Percentiles rank a stretch among this genome's conserved stretches.
These are phyloP conservation scores for Zymoseptoria pseudotritici DNA, from an alignment of 2,329 filamentous ascomycete species.

Conservation along the genomic window DNA sequence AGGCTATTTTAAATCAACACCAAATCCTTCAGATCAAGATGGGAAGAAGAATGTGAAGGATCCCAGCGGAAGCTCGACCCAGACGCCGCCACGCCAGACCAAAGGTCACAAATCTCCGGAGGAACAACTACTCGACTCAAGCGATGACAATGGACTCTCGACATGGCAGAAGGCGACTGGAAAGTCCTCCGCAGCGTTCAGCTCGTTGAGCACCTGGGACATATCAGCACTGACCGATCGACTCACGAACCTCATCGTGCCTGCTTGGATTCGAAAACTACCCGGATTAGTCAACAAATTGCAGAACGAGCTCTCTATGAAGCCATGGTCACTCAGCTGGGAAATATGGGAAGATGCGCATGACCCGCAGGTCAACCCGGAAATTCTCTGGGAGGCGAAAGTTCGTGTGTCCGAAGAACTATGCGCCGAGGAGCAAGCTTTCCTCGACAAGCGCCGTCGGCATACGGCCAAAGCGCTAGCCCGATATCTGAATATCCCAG, in stretches of 20 bases:
- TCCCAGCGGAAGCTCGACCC: constrained; percentile 1
- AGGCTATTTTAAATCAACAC: background rate
- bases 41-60: background rate
- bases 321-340: constrained; percentile 78
- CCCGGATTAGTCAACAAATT: constrained; percentile 75
- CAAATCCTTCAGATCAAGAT: background rate
- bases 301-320: constrained; percentile 79
- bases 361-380: constrained; percentile 74
- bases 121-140: background rate
- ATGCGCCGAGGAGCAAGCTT: constrained; percentile 75
- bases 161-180: constrained; percentile 25
- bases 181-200: constrained; percentile 19
- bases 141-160: constrained; percentile 10
- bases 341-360: constrained; percentile 92
- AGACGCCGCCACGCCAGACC: constrained; percentile 21
- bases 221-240: constrained; percentile 21
- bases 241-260: constrained; percentile 50
- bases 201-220: constrained; percentile 25
- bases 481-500: constrained; percentile 69
- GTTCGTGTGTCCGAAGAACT: constrained; percentile 77
- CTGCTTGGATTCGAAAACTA: constrained; percentile 71
- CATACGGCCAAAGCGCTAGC: constrained; percentile 68
- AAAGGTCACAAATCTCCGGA: constrained; percentile 10
- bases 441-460: constrained; percentile 59
- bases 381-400: constrained; percentile 72